Evolutionary conservation across 495 filamentous ascomycete genomes (phyloP), one percentile per base, ranked within the genome.

Genomic region (Ramalina peruviana): DNA sequence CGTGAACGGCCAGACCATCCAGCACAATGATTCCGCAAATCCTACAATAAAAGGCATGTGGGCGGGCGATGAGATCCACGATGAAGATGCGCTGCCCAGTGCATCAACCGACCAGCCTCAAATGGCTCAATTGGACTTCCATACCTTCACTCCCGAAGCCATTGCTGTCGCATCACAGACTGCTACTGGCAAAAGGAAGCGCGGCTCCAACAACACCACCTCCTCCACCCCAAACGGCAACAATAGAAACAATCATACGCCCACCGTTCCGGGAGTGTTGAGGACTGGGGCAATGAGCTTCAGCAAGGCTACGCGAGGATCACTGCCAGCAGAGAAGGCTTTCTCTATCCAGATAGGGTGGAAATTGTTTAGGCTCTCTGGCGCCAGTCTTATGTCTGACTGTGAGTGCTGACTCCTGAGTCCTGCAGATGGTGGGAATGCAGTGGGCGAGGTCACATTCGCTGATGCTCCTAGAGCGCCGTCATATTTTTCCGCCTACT

Each of bases 401-500:
- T 88, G 90, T 97, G 65, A 72, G 85, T 81, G 4, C 4, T 54
- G 12, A 16, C 38, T 43, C 48, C 48, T 36, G 11, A 36, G 1
- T 21, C 36, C 7, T 30, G 6, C 17, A n/a, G 10, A 45, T 36
- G 21, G 41, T 49, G n/a, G 42, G 5, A 42, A 11, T n/a, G 12
- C 6, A 16, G 21, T 33, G 3, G 7, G 13, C 11, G 26, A 25
- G 27, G 17, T 13, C 30, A 19, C 38, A 40, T 23, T 57, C 55
- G 55, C 72, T 79, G 65, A 79, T 60, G 63, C 61, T 71, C 65
- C 64, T 71, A 74, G 71, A 97, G 90, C 89, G 67, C 90, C 90
- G 58, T 96, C 92, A 53, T 98, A 96, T 65, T 96, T 98, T 65
- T 94, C 92, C 19, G 82, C 83, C 54, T 96, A 88, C 68, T 98